These are phyloP conservation scores for Aspergillus chevalieri DNA, from an alignment of 2,329 filamentous ascomycete species.

Conservation along the genomic window DNA sequence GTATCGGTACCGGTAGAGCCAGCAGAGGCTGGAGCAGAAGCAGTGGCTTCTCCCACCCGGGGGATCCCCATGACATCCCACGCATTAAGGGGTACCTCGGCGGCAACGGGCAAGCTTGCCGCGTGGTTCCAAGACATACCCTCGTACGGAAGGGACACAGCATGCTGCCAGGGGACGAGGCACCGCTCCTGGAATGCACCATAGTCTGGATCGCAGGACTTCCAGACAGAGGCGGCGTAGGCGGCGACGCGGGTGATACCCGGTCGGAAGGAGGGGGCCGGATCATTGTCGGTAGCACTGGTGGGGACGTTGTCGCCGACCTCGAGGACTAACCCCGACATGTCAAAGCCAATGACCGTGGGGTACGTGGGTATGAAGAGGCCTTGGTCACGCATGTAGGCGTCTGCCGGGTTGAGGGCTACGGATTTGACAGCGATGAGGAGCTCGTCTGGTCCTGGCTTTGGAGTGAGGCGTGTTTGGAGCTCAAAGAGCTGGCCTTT, in stretches of 20 bases:
- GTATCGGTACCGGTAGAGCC: neutral
- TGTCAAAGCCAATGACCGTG: constrained; percentile 34
- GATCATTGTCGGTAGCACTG: constrained; percentile 4
- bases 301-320: constrained; percentile 36
- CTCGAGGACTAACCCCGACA: constrained; percentile 40
- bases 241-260: constrained; percentile 37
- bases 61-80: constrained; percentile 37
- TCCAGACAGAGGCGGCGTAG: constrained; percentile 39
- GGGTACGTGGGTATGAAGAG: constrained; percentile 40
- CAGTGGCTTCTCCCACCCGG: constrained; percentile 9
- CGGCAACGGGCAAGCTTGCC: constrained; percentile 36
- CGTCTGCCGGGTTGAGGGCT: constrained; percentile 47
- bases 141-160: constrained; percentile 26
- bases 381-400: constrained; percentile 37
- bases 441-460: constrained; percentile 42
- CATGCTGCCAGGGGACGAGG: constrained; percentile 40
- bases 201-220: constrained; percentile 40
- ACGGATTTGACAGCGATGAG: constrained; percentile 45
- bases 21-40: constrained; percentile 3
- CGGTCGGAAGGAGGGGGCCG: constrained; percentile 18
- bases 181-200: constrained; percentile 43
- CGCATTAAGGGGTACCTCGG: constrained; percentile 32
- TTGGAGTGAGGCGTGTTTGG: constrained; percentile 37
- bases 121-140: constrained; percentile 36
- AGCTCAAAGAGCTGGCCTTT: constrained; percentile 36